These are phyloP conservation scores for Luffa acutangula DNA, from an alignment of 306 rosid genomes.

Conservation along the genomic window DNA sequence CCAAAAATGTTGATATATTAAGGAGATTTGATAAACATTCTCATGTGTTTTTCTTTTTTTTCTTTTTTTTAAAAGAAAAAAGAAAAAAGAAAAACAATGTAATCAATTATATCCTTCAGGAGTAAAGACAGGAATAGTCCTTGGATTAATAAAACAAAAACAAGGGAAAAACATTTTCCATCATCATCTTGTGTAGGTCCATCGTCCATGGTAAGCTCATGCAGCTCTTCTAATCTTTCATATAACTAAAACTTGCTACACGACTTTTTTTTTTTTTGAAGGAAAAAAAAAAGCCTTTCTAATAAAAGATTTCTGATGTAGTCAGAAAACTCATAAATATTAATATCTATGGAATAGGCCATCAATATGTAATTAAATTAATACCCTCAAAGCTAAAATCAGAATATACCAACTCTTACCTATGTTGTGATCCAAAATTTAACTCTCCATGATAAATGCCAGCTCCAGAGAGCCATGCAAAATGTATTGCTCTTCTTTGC, in stretches of 20 bases:
- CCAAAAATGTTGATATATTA: neutral
- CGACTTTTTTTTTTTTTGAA: neutral
- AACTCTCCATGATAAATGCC: conserved; percentile 91
- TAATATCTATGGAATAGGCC: neutral
- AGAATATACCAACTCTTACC: conserved; percentile 33
- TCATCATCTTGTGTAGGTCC: neutral
- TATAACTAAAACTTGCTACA: neutral
- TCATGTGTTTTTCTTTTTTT: neutral
- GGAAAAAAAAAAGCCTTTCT: neutral
- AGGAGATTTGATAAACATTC: conserved; percentile 18
- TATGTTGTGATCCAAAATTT: conserved; percentile 78
- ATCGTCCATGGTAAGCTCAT: neutral
- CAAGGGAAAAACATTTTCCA: neutral
- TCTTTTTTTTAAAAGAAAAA: too few relatives aligned
- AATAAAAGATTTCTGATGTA: neutral
- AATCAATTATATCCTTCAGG: too few relatives aligned
- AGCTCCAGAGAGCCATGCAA: conserved; percentile 99
- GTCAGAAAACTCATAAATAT: neutral
- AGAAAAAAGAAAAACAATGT: too few relatives aligned
- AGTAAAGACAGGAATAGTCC: neutral
- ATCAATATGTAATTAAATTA: neutral
- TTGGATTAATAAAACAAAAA: neutral
- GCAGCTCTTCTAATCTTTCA: neutral
- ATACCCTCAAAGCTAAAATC: neutral
- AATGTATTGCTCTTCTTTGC: conserved; percentile 94